phyloP scores from a whole-genome alignment of 495 filamentous ascomycete genomes.

The Hypoxylon crocopeplum region DNA sequence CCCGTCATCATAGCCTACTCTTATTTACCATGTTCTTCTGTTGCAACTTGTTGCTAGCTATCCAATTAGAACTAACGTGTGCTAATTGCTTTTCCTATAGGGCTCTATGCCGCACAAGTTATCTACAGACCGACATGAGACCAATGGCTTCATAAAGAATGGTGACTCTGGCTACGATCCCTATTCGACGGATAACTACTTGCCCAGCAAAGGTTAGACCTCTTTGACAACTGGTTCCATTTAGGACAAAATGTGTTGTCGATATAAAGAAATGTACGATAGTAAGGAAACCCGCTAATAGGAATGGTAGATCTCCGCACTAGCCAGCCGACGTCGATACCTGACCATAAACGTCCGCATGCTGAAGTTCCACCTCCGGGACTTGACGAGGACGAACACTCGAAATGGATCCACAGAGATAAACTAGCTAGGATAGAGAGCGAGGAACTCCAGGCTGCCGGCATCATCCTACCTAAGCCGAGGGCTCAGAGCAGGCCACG shows the following conservation, averaged over 20 bases:
- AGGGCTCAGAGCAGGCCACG: conserved; percentile 66
- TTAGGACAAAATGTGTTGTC: no score
- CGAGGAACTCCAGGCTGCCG: conserved; percentile 88
- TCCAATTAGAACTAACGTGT: conserved; percentile 15
- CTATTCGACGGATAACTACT: conserved; percentile 23
- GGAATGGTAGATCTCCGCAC: conserved; percentile 7
- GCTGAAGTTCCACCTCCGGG: conserved; percentile 14
- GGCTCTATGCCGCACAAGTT: conserved; percentile 27
- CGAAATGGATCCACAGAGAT: conserved; percentile 95
- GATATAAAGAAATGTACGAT: neutral
- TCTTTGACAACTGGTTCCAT: neutral
- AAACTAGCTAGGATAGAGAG: conserved; percentile 94
- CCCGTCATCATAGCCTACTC: neutral
- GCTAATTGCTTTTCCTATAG: conserved; percentile 2
- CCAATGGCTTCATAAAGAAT: conserved; percentile 38
- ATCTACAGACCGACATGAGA: conserved; percentile 31
- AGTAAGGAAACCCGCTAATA: neutral
- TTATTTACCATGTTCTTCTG: neutral
- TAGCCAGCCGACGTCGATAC: conserved; percentile 17
- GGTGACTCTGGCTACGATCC: conserved; percentile 40
- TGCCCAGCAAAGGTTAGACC: conserved; percentile 30
- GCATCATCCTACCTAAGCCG: conserved; percentile 71
- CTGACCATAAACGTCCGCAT: conserved; percentile 28
- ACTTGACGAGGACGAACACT: conserved; percentile 61
- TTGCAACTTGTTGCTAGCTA: neutral